A percentile compares a stretch with the other conserved stretches of the same genome.
phyloP scores from a whole-genome alignment of 176 grass and related monocot genomes.

The Echinochloa phyllopogon region DNA sequence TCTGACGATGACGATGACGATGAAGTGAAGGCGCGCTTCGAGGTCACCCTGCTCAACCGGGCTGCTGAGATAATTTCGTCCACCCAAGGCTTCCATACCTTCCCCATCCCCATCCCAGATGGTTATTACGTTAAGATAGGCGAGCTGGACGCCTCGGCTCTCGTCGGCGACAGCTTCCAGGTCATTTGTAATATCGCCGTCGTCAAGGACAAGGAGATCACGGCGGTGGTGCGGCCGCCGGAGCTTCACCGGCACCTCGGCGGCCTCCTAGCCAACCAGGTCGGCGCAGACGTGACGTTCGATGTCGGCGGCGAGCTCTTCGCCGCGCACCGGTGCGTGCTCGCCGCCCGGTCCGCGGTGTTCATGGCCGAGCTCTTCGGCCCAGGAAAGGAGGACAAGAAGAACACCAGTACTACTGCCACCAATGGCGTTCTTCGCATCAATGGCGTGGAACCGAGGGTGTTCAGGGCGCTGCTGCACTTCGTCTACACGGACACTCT shows the following conservation, averaged over 20 bases:
- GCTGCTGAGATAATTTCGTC: background rate
- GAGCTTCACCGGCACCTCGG: background rate
- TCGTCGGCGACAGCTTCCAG: background rate
- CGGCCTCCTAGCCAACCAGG: background rate
- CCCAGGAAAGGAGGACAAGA: background rate
- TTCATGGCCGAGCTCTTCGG: conserved; percentile 24
- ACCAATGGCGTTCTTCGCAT: no score
- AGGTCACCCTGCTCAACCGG: background rate
- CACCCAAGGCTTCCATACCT: background rate
- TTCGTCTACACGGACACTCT: conserved; percentile 41
- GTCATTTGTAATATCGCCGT: background rate
- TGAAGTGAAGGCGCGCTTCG: background rate
- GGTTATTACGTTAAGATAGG: no score
- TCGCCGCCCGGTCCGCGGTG: conserved; percentile 17
- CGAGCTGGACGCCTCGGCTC: background rate
- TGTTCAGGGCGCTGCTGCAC: conserved; percentile 37
- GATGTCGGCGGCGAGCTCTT: conserved; percentile 7
- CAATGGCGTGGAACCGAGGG: background rate
- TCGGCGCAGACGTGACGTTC: conserved; percentile 18
- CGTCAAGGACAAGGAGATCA: background rate
- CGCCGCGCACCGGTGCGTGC: conserved; percentile 24
- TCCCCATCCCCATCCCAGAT: no score
- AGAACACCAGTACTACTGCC: no score
- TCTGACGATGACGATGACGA: background rate
- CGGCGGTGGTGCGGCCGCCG: background rate